A percentile compares a stretch with the other conserved stretches of the same genome.
phyloP scores from a whole-genome alignment of 306 rosid species.

The Begonia masoniana region DNA sequence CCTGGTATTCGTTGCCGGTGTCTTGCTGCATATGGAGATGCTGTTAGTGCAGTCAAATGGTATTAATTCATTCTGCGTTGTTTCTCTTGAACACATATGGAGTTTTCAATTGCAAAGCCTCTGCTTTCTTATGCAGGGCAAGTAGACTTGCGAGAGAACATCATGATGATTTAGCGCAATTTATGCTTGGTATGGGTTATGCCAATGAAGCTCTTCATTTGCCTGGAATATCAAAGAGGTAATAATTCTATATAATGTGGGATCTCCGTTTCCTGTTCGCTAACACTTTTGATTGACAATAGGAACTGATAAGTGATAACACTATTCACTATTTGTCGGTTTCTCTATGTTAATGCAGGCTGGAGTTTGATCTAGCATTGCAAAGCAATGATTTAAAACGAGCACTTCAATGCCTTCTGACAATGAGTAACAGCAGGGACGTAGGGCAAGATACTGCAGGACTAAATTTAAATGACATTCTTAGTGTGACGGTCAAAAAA shows the following conservation, averaged over 20 bases:
- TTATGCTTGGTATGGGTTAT: slow-evolving; percentile 98
- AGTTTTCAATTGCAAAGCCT: slow-evolving; percentile 11
- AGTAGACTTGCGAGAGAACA: slow-evolving; percentile 98
- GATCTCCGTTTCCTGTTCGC: background rate
- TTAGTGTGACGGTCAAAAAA: slow-evolving; percentile 70
- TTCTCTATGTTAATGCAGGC: slow-evolving; percentile 17
- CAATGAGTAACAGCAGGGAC: slow-evolving; percentile 98
- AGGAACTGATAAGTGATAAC: background rate
- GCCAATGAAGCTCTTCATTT: slow-evolving; percentile 95
- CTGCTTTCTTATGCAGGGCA: slow-evolving; percentile 60
- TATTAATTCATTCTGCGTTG: slow-evolving; percentile 15
- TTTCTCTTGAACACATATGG: background rate
- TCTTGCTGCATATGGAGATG: slow-evolving; percentile 99
- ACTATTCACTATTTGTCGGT: slow-evolving; percentile 1
- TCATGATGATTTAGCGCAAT: slow-evolving; percentile 95
- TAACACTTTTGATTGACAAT: background rate
- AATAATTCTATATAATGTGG: background rate
- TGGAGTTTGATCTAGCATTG: slow-evolving; percentile 98
- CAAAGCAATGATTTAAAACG: slow-evolving; percentile 91
- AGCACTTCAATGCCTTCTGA: slow-evolving; percentile 97
- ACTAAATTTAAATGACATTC: slow-evolving; percentile 87
- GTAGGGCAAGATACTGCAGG: slow-evolving; percentile 71
- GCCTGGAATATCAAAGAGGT: slow-evolving; percentile 98
- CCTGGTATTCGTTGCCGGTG: slow-evolving; percentile 98
- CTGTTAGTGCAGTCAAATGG: slow-evolving; percentile 99